Evolutionary conservation across 139 green algal species (phyloP).

Genomic region (Protoeuglena noctilucae): DNA sequence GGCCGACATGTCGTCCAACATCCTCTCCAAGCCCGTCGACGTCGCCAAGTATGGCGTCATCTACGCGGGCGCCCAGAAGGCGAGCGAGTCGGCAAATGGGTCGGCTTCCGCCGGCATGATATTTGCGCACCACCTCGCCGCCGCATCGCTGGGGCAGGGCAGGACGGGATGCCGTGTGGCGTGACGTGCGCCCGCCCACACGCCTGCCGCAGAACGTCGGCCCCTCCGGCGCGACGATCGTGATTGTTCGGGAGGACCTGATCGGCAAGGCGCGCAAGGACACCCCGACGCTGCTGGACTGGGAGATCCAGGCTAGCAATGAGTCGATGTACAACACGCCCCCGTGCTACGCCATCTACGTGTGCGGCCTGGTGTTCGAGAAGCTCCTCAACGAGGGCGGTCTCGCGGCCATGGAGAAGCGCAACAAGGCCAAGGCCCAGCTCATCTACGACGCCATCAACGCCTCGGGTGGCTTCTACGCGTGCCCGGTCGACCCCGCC

Average conservation of each 20-base stretch:
- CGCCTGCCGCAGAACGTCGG: no score
- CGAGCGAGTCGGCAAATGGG: no score
- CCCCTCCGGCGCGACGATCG: slow-evolving; percentile 79
- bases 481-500: slow-evolving; percentile 59
- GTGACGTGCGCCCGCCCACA: no score
- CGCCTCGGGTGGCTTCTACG: slow-evolving; percentile 72
- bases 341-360: slow-evolving; percentile 93
- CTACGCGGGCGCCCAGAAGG: slow-evolving; percentile 97
- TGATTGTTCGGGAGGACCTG: slow-evolving; percentile 91
- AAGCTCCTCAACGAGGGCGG: slow-evolving; percentile 55
- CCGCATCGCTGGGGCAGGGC: no score
- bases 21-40: slow-evolving; percentile 90
- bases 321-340: slow-evolving; percentile 97
- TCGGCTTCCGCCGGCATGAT: no score
- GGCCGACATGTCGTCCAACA: slow-evolving; percentile 95
- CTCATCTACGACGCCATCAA: slow-evolving; percentile 85
- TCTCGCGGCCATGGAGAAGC: slow-evolving; percentile 40
- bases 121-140: no score
- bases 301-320: slow-evolving; percentile 65
- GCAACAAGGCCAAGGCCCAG: slow-evolving; percentile 57
- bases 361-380: slow-evolving; percentile 93
- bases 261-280: slow-evolving; percentile 53
- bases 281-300: slow-evolving; percentile 90
- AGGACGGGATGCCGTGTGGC: no score
- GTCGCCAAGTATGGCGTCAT: slow-evolving; percentile 91